Evolutionary conservation across 2,329 filamentous ascomycete species (phyloP), one percentile per base, ranked within the genome.

Genomic region (Diplodia scrobiculata): DNA sequence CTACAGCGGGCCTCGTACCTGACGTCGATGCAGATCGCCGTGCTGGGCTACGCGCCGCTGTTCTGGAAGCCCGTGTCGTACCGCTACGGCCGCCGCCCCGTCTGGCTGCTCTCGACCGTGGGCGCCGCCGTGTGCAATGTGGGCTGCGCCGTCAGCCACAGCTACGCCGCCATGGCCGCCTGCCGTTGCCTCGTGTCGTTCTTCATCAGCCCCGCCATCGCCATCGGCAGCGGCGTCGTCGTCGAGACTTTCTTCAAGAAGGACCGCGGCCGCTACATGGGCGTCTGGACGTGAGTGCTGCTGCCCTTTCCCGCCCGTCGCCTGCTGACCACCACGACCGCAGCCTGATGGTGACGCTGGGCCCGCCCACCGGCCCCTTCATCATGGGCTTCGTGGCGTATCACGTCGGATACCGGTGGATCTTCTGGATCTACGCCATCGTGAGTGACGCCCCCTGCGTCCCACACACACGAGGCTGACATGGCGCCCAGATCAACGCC

Each of bases 341-440:
- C 72, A 77, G 62, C 17, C 69, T 79, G 32, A 76, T 84, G 72
- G 73, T 84, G 14, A 84, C 83, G 0, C 66, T 84, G 11, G 83
- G 82, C 38, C 79, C 82, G 29, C 81, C 81, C 1, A 70, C 75
- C 13, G 78, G 76, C 1, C 79, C 79, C 0, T 76, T 80, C 64
- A 73, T 79, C 69, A 74, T 77, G 45, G 78, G 79, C 2, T 80
- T 80, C 66, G 84, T 86, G 0, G 79, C 82, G 0, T 76, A 83
- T 66, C 79, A 82, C 10, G 80, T 83, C 14, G 81, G 82, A 0
- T 87, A 84, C 65, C 78, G 82, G 17, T 87, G 85, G 84, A 85
- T 86, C 29, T 87, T 84, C 72, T 87, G 82, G 80, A 79, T 83
- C 25, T 74, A 86, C 25, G 83, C 84, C 1, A 86, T 87, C 48